phyloP scores from a whole-genome alignment of 176 grass and related monocot genomes.

The Dactylis glomerata region DNA sequence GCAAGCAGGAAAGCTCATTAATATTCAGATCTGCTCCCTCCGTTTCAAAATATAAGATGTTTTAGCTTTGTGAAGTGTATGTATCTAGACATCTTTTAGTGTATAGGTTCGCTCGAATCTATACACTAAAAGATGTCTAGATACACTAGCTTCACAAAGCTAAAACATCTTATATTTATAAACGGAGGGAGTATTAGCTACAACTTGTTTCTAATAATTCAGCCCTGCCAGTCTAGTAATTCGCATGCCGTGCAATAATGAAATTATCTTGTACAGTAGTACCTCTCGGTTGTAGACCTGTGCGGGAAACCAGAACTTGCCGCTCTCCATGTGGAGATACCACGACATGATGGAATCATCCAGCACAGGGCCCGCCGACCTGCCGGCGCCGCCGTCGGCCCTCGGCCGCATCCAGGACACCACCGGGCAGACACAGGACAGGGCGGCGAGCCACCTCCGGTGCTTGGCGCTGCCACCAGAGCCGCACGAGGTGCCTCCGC shows the following conservation, averaged over 20 bases:
- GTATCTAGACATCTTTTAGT: no score
- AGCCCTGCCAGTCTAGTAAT: not conserved
- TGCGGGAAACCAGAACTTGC: constrained; percentile 88
- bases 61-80: no score
- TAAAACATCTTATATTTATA: no score
- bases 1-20: not conserved
- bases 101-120: no score
- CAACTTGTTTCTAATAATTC: constrained; percentile 2
- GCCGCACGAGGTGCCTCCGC: not conserved
- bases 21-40: not conserved
- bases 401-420: constrained; percentile 72
- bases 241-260: constrained; percentile 13
- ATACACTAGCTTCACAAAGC: no score
- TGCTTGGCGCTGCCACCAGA: constrained; percentile 18
- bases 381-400: constrained; percentile 14
- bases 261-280: constrained; percentile 15
- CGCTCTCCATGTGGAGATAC: constrained; percentile 78
- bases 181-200: no score
- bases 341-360: constrained; percentile 78
- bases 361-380: constrained; percentile 27
- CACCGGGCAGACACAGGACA: constrained; percentile 74
- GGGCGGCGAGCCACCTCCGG: constrained; percentile 56
- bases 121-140: no score
- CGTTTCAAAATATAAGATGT: no score
- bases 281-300: constrained; percentile 99